Evolutionary conservation across 768 basidiomycete species (phyloP).

Genomic region (Russula griseocarnosa): DNA sequence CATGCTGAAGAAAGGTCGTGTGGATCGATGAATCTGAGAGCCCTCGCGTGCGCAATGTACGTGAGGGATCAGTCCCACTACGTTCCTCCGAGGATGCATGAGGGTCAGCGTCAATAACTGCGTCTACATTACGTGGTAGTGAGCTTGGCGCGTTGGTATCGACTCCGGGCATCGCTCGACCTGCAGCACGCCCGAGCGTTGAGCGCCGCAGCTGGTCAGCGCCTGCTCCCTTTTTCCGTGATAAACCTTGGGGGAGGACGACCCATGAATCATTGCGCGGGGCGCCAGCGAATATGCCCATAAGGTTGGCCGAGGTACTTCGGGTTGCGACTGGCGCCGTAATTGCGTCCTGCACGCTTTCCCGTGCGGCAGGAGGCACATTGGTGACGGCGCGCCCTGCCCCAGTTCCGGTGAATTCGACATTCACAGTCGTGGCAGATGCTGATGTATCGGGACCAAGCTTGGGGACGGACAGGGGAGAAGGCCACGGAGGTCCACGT

Average conservation of each 20-base stretch:
- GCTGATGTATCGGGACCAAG: constrained; percentile 80
- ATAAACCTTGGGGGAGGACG: constrained; percentile 44
- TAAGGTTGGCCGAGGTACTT: constrained; percentile 43
- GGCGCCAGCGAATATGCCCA: constrained; percentile 93
- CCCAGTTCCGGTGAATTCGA: constrained; percentile 83
- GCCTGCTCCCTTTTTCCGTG: constrained; percentile 12
- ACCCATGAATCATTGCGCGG: constrained; percentile 72
- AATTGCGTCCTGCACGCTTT: constrained; percentile 29
- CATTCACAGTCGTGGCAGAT: constrained; percentile 88
- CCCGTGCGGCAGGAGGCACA: constrained; percentile 32
- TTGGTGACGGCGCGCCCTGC: constrained; percentile 53
- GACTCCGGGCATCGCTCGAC: background rate
- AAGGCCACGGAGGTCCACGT: constrained; percentile 28
- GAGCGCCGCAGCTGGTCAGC: constrained; percentile 18
- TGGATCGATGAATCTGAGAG: constrained; percentile 91
- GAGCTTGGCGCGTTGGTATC: background rate
- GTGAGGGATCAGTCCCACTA: constrained; percentile 43
- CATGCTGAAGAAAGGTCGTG: constrained; percentile 69
- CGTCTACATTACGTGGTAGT: constrained; percentile 25
- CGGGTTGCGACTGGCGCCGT: constrained; percentile 32
- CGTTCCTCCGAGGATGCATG: constrained; percentile 42
- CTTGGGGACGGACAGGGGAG: constrained; percentile 66
- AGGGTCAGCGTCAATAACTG: constrained; percentile 25
- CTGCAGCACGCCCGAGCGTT: constrained; percentile 21
- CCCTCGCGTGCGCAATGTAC: constrained; percentile 70